Evolutionary conservation across 2,329 filamentous ascomycete species (phyloP).

Genomic region (Orbilia oligospora): DNA sequence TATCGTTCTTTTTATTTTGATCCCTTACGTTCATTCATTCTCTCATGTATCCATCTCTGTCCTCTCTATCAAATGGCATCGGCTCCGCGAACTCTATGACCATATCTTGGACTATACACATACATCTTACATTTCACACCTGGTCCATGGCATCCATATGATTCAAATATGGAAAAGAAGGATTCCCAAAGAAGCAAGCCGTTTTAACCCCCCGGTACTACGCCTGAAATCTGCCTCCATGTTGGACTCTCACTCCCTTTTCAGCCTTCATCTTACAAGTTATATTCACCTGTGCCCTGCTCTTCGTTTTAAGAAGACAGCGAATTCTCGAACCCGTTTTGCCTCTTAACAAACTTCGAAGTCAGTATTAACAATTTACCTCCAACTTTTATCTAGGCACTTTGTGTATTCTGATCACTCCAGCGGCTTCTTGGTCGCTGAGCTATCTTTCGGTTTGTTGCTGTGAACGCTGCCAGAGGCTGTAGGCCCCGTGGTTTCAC

Average conservation of each 20-base stretch:
- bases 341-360: slow-evolving; percentile 17
- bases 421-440: slow-evolving; percentile 48
- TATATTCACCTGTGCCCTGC: slow-evolving; percentile 9
- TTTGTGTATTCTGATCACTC: slow-evolving; percentile 30
- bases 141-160: slow-evolving; percentile 2
- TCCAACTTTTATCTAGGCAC: slow-evolving; percentile 31
- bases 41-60: background rate
- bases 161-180: slow-evolving; percentile 24
- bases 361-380: slow-evolving; percentile 39
- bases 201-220: background rate
- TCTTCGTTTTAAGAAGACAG: slow-evolving; percentile 12
- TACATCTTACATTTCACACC: slow-evolving; percentile 6
- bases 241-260: slow-evolving; percentile 5
- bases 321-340: slow-evolving; percentile 1
- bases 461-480: slow-evolving; percentile 38
- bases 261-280: slow-evolving; percentile 10
- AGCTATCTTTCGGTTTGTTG: slow-evolving; percentile 44
- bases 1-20: background rate
- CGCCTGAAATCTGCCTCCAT: slow-evolving; percentile 13
- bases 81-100: slow-evolving; percentile 14
- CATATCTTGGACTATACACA: slow-evolving; percentile 15
- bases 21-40: no score
- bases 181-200: slow-evolving; percentile 34
- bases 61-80: slow-evolving; percentile 2
- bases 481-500: slow-evolving; percentile 50